Conservation (phyloP, 805 yeast genomes). For the Huiozyma naganishii region DNA sequence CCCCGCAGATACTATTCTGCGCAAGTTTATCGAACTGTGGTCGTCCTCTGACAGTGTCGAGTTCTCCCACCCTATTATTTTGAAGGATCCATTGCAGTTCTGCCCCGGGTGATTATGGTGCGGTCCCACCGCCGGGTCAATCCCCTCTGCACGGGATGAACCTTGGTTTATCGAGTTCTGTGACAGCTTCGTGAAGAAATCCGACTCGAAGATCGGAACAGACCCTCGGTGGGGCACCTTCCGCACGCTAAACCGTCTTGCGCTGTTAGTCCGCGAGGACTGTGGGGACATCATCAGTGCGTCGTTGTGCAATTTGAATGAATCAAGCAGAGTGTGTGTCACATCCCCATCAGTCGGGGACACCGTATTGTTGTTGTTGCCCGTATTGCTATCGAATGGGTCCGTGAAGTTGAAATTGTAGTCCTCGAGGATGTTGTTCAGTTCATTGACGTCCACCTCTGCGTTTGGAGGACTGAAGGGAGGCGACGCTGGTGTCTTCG, state of each 20-base stretch:
- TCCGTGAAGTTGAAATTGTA: conserved; percentile 16
- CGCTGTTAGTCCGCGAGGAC: conserved; percentile 1
- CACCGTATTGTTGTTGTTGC: not conserved
- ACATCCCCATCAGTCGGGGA: too few relatives aligned
- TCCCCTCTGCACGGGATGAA: too few relatives aligned
- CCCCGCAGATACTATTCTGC: too few relatives aligned
- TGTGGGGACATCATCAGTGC: conserved; percentile 3
- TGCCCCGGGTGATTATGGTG: not conserved
- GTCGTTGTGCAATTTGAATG: not conserved
- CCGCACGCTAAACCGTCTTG: conserved; percentile 14
- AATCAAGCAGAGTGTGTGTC: too few relatives aligned
- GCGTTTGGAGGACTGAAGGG: not conserved
- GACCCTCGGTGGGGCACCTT: conserved; percentile 20
- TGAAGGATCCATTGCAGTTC: not conserved
- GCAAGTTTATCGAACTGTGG: too few relatives aligned
- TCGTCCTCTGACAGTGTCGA: not conserved
- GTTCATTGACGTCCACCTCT: conserved; percentile 5
- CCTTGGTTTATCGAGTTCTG: not conserved
- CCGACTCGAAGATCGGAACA: conserved; percentile 19
- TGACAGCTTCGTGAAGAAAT: conserved; percentile 16
- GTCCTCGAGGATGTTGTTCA: conserved; percentile 17
- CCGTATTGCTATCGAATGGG: not conserved
- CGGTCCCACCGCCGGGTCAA: too few relatives aligned
- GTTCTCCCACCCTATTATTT: not conserved
- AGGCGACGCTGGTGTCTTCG: too few relatives aligned